phyloP scores from a whole-genome alignment of 306 rosid genomes.

The Fragaria vesca region DNA sequence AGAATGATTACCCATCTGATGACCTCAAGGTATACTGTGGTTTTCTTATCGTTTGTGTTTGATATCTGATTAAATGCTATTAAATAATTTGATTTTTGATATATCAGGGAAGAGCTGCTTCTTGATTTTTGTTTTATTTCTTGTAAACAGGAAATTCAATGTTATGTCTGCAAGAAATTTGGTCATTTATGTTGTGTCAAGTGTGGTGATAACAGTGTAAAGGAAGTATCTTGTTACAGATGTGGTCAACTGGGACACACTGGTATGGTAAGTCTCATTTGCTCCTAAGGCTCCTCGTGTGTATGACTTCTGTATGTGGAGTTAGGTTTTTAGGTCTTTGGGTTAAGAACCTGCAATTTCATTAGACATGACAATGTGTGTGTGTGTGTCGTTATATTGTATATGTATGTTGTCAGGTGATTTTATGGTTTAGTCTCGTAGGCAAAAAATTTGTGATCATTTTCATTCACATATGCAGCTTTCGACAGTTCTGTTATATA shows the following conservation, averaged over 20 bases:
- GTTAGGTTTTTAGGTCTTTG: not conserved
- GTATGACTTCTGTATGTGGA: not conserved
- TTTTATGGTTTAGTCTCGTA: not conserved
- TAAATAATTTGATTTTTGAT: slow-evolving; percentile 3
- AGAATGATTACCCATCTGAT: slow-evolving; percentile 49
- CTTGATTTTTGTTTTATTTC: slow-evolving; percentile 13
- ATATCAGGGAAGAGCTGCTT: not conserved
- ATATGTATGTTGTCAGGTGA: not conserved
- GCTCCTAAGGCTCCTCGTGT: not conserved
- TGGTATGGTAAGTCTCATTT: slow-evolving; percentile 70
- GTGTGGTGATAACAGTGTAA: slow-evolving; percentile 25
- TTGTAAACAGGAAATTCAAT: slow-evolving; percentile 61
- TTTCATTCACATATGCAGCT: not conserved
- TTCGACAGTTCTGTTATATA: not conserved
- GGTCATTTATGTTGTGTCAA: slow-evolving; percentile 84
- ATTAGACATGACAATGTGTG: not conserved
- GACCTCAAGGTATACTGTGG: slow-evolving; percentile 68
- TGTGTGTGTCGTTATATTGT: too few species aligned
- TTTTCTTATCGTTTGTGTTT: not conserved
- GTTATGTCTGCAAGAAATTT: slow-evolving; percentile 71
- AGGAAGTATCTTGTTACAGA: slow-evolving; percentile 78
- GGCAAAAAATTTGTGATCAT: not conserved
- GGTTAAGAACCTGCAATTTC: not conserved
- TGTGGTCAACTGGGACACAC: slow-evolving; percentile 86
- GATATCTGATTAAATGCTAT: slow-evolving; percentile 12